These are phyloP conservation scores for Hypoxylon cercidicola DNA, from an alignment of 495 filamentous ascomycete genomes.

Conservation along the genomic window DNA sequence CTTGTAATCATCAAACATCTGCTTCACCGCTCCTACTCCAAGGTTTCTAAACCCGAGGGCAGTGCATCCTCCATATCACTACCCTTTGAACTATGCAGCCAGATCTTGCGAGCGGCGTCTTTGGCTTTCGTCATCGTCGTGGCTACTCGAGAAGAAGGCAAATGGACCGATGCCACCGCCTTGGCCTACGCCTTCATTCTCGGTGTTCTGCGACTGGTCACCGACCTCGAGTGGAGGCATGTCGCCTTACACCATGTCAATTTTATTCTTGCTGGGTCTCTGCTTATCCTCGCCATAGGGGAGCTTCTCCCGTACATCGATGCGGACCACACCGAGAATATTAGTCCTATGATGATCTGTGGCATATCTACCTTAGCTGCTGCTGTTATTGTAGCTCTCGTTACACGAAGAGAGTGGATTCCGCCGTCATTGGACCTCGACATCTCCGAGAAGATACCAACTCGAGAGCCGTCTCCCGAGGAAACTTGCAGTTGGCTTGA, in stretches of 20 bases:
- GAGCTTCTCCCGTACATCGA: conserved; percentile 49
- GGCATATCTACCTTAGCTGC: conserved; percentile 44
- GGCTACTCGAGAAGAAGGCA: conserved; percentile 29
- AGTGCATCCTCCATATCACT: conserved; percentile 44
- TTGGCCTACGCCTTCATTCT: conserved; percentile 49
- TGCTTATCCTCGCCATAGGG: conserved; percentile 41
- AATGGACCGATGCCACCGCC: conserved; percentile 43
- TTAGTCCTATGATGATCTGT: conserved; percentile 34
- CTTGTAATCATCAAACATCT: conserved; percentile 41
- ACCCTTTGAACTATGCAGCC: conserved; percentile 47
- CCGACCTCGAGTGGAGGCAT: conserved; percentile 51
- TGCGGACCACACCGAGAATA: conserved; percentile 27
- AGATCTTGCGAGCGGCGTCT: conserved; percentile 45
- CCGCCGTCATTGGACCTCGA: conserved; percentile 47
- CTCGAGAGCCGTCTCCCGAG: conserved; percentile 52
- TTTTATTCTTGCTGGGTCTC: conserved; percentile 39
- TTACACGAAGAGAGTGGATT: conserved; percentile 52
- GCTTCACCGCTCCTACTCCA: conserved; percentile 39
- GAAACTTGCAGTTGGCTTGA: conserved; percentile 62
- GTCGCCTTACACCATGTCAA: conserved; percentile 53
- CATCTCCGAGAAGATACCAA: conserved; percentile 39
- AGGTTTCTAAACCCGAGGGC: conserved; percentile 37
- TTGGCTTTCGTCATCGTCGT: conserved; percentile 45
- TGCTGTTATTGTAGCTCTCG: conserved; percentile 46
- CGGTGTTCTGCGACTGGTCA: conserved; percentile 48